phyloP scores from a whole-genome alignment of 2,329 filamentous ascomycete species.

The Didymella keratinophila region DNA sequence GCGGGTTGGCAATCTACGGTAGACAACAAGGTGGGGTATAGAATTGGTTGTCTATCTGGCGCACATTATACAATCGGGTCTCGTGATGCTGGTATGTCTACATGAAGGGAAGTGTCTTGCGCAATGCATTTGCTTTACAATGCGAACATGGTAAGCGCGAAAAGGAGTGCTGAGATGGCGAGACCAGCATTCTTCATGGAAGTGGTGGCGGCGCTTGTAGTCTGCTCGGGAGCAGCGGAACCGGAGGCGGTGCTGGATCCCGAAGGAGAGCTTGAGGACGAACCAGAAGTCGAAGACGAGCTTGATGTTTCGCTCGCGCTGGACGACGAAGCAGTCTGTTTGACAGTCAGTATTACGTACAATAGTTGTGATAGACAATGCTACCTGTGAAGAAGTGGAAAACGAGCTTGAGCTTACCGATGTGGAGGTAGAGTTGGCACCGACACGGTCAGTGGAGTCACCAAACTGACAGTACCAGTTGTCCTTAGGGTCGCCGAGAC shows the following conservation, averaged over 20 bases:
- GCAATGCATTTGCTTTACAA: background rate
- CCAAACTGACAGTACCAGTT: constrained; percentile 56
- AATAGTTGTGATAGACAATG: too few species aligned
- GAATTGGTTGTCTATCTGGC: background rate
- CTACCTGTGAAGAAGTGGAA: constrained; percentile 1
- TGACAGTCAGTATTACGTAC: background rate
- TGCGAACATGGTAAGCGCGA: background rate
- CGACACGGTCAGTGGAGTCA: constrained; percentile 14
- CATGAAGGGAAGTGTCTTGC: background rate
- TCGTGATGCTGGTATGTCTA: background rate
- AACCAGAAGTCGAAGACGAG: constrained; percentile 1
- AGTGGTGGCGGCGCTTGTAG: background rate
- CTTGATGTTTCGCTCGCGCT: background rate
- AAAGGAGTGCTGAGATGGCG: background rate
- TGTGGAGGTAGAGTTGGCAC: background rate
- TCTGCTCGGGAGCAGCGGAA: background rate
- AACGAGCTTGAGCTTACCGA: constrained; percentile 3
- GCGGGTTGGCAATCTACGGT: too few species aligned
- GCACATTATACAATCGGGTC: background rate
- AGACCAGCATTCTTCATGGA: background rate
- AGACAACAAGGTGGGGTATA: background rate
- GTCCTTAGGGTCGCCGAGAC: constrained; percentile 50
- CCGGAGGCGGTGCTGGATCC: background rate
- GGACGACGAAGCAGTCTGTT: background rate
- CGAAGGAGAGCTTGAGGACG: background rate